Evolutionary conservation across 1,139 yeast genomes (phyloP).

Genomic region (Oligophagozyma castellii): DNA sequence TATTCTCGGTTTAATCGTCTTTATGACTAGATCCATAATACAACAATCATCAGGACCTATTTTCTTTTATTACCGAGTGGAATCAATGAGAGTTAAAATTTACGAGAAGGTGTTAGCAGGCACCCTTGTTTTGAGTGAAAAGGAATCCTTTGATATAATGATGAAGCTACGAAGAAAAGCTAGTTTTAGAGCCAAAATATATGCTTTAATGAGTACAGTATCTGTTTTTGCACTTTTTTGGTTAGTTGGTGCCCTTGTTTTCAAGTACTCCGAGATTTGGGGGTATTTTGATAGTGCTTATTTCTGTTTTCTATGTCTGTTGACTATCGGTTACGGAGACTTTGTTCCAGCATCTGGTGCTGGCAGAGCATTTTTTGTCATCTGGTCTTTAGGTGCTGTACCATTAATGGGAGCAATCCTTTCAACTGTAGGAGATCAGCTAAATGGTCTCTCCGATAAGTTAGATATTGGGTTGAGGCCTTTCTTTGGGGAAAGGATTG

Average conservation of each 20-base stretch:
- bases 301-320: constrained; percentile 58
- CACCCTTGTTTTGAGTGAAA: constrained; percentile 20
- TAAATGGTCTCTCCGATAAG: constrained; percentile 26
- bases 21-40: constrained; percentile 55
- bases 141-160: constrained; percentile 42
- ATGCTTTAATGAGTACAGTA: constrained; percentile 31
- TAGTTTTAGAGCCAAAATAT: constrained; percentile 18
- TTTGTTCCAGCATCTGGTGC: constrained; percentile 46
- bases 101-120: constrained; percentile 12
- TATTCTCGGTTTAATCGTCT: constrained; percentile 55
- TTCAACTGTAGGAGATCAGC: constrained; percentile 53
- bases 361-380: constrained; percentile 59
- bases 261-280: constrained; percentile 52
- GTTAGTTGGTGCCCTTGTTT: constrained; percentile 58
- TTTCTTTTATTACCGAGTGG: constrained; percentile 48
- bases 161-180: constrained; percentile 33
- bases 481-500: constrained; percentile 6
- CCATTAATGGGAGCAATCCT: constrained; percentile 78
- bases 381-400: constrained; percentile 72
- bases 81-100: constrained; percentile 24
- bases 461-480: constrained; percentile 12
- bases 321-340: constrained; percentile 82
- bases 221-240: constrained; percentile 43
- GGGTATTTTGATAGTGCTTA: constrained; percentile 53
- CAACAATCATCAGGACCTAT: constrained; percentile 47